Evolutionary conservation across 257 asterid species (phyloP).

Genomic region (Fraxinus cuspidata): DNA sequence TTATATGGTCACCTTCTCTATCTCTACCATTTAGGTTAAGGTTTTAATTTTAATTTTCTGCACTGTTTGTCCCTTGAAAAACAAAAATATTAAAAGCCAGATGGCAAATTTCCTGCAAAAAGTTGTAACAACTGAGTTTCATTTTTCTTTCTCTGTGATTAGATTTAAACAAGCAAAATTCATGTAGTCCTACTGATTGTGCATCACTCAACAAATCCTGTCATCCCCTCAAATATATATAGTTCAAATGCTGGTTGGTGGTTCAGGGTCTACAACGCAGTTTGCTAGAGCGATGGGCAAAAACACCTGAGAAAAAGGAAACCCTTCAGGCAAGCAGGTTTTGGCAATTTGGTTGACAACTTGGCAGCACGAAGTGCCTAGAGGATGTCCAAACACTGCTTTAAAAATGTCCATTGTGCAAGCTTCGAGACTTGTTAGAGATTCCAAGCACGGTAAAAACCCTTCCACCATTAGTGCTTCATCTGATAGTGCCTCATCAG

Average conservation of each 20-base stretch:
- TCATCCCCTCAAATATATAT: no score
- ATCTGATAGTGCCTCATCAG: background rate
- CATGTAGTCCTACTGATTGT: no score
- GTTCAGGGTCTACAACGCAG: background rate
- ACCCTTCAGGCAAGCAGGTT: background rate
- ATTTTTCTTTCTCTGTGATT: no score
- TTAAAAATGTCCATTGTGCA: background rate
- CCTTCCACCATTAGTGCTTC: background rate
- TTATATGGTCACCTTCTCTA: conserved; percentile 20
- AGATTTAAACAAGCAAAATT: no score
- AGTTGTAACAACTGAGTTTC: no score
- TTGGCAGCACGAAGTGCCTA: background rate
- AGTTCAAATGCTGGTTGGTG: no score
- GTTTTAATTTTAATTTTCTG: conserved; percentile 15
- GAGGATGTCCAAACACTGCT: background rate
- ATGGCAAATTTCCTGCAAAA: no score
- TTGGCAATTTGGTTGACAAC: background rate
- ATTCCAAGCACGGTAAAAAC: background rate
- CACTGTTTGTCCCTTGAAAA: conserved; percentile 4
- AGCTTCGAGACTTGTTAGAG: background rate
- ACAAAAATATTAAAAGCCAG: no score
- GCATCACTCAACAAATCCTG: no score
- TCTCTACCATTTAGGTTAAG: conserved; percentile 10
- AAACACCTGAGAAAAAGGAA: background rate
- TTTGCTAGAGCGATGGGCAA: background rate